Percentiles rank a stretch among this genome's conserved stretches.
Evolutionary conservation across 2,329 filamentous ascomycete species (phyloP).

Genomic region (Stagonosporopsis vannaccii): DNA sequence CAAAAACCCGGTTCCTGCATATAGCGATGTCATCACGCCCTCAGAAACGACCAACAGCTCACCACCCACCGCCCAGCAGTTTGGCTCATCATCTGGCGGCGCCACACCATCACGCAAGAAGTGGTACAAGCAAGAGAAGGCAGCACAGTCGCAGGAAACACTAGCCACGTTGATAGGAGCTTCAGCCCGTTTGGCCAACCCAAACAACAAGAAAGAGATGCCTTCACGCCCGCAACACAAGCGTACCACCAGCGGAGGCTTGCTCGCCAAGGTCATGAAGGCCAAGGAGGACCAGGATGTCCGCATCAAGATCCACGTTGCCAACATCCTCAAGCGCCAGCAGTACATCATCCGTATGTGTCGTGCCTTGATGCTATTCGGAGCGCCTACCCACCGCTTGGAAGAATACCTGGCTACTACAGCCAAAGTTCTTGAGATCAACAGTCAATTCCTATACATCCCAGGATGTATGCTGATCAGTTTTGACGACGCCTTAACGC

Average conservation of each 20-base stretch:
- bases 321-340: conserved; percentile 77
- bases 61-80: conserved; percentile 13
- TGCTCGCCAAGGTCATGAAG: conserved; percentile 38
- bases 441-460: conserved; percentile 87
- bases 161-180: conserved; percentile 41
- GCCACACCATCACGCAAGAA: conserved; percentile 38
- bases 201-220: conserved; percentile 29
- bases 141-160: conserved; percentile 37
- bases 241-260: conserved; percentile 31
- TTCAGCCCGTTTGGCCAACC: conserved; percentile 39
- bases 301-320: conserved; percentile 66
- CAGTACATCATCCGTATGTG: conserved; percentile 87
- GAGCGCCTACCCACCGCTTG: conserved; percentile 87
- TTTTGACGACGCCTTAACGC: conserved; percentile 74
- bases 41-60: conserved; percentile 29
- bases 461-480: conserved; percentile 93
- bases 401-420: conserved; percentile 92
- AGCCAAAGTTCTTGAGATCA: conserved; percentile 81
- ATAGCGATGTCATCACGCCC: conserved; percentile 4
- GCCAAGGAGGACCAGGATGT: conserved; percentile 58
- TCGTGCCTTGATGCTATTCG: conserved; percentile 84
- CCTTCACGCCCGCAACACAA: conserved; percentile 29
- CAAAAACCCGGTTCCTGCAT: conserved; percentile 30
- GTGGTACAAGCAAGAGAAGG: conserved; percentile 42
- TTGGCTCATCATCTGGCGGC: conserved; percentile 31